Percentiles rank a stretch among this genome's conserved stretches.
phyloP scores from a whole-genome alignment of 139 green algal genomes.

The Microglena sp. region DNA sequence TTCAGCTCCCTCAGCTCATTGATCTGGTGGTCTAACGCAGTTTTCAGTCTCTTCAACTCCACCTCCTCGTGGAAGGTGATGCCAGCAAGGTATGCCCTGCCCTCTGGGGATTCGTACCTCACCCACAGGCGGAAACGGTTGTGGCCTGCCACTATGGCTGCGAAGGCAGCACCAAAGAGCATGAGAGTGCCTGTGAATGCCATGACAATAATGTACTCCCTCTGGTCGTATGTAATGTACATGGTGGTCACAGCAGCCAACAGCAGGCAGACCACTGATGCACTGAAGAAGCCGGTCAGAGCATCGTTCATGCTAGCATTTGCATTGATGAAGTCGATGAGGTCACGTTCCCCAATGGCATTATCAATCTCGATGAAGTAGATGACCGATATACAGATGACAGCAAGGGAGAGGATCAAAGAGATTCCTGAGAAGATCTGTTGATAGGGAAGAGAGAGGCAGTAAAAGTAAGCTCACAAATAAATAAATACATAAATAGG shows the following conservation, averaged over 20 bases:
- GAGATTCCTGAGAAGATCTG: neutral
- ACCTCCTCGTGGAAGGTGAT: neutral
- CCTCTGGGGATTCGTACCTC: constrained; percentile 11
- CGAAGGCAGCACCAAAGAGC: neutral
- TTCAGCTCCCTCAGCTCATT: neutral
- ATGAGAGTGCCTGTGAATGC: neutral
- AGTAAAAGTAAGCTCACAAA: no score
- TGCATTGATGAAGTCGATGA: constrained; percentile 13
- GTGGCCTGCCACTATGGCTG: constrained; percentile 4
- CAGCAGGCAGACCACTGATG: constrained; percentile 3
- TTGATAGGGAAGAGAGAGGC: no score
- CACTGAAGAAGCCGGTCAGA: constrained; percentile 12
- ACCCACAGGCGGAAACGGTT: constrained; percentile 17
- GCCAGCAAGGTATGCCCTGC: neutral
- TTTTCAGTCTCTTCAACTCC: neutral
- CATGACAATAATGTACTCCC: neutral
- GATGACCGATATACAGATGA: constrained; percentile 1
- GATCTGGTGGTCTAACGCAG: neutral
- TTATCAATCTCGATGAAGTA: constrained; percentile 20
- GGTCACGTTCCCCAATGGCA: constrained; percentile 3
- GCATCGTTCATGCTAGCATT: constrained; percentile 10
- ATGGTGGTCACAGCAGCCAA: neutral
- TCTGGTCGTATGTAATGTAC: neutral
- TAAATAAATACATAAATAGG: no score
- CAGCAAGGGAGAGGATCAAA: neutral